Base-by-base conservation (phyloP, 83 land plant species). In the Isoetes engelmannii region DNA sequence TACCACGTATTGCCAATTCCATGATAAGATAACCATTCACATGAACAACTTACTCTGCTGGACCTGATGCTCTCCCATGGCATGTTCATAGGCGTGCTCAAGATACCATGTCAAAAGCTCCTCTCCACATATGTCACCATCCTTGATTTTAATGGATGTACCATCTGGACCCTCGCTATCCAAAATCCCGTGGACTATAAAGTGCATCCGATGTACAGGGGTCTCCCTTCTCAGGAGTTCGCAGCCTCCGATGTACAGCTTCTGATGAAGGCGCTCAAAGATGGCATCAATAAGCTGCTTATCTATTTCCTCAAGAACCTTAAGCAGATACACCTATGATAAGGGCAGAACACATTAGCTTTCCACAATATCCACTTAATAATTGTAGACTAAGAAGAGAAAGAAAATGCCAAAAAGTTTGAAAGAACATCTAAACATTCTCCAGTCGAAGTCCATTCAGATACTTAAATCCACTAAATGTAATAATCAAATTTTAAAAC, bases 181-280 rank as follows among this genome's bases (percentile, higher is more conserved):
- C 73, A 85, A 65, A 43, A 73, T 85, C 60, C 98, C 98, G n/a
- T 87, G 82, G 13, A 93, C 84, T 70, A 93, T 83, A 63, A 93
- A 93, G 17, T 80, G 76, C 98, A 93, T 90, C 61, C 85, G 87
- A 43, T 90, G 87, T 41, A 87, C 67, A 6, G 87, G 81, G 60
- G 78, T 61, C 12, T 78, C 84, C 54, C 17, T 68, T 51, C 74
- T 55, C 37, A 93, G 60, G 49, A 93, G 68, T 67, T 73, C 77
- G 56, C 92, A 85, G 50, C 78, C 92, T 61, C 63, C 74, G 44
- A 90, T 87, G 75, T 85, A 93, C 55, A 85, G 83, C 47, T 73
- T 84, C 49, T 85, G 87, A 46, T 87, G 70, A 9, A 93, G 68
- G 49, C 85, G 87, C 53, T 83, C 88, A 76, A 81, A 84, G 47